Percentiles rank a stretch among this genome's conserved stretches.
Conservation (phyloP, 495 filamentous ascomycete species). For the Penicillium fimorum region DNA sequence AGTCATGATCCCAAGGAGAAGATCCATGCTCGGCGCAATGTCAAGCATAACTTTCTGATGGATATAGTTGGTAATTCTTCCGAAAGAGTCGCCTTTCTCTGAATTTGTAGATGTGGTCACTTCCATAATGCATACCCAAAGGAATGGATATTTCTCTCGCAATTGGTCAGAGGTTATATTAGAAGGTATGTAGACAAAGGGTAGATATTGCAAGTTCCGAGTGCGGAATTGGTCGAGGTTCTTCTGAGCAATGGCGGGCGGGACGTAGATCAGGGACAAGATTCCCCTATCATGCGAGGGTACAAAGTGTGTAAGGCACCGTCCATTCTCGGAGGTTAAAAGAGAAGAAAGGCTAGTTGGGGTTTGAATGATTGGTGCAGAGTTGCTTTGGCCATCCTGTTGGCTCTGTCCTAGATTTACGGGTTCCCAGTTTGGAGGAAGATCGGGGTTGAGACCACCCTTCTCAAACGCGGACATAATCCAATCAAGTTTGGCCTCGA, state of each 20-base stretch:
- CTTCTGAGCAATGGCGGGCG: slow-evolving; percentile 38
- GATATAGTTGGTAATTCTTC: slow-evolving; percentile 40
- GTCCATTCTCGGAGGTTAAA: slow-evolving; percentile 8
- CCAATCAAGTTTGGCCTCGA: slow-evolving; percentile 53
- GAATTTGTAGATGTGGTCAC: slow-evolving; percentile 32
- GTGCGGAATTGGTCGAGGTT: slow-evolving; percentile 40
- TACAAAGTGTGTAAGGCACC: background rate
- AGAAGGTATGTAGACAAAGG: slow-evolving; percentile 46
- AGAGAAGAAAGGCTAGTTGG: slow-evolving; percentile 19
- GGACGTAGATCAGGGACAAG: slow-evolving; percentile 18
- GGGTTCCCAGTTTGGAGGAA: slow-evolving; percentile 18
- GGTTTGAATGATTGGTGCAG: background rate
- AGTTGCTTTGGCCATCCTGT: slow-evolving; percentile 3
- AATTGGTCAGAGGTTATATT: slow-evolving; percentile 47
- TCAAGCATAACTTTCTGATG: slow-evolving; percentile 50
- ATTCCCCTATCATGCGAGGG: slow-evolving; percentile 9
- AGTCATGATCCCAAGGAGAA: slow-evolving; percentile 54
- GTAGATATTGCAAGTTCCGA: slow-evolving; percentile 41
- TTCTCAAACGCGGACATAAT: slow-evolving; percentile 46
- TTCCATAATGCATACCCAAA: slow-evolving; percentile 56
- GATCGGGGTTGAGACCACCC: slow-evolving; percentile 14
- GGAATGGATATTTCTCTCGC: slow-evolving; percentile 45
- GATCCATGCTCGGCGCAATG: slow-evolving; percentile 50
- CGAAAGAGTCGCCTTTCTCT: slow-evolving; percentile 36
- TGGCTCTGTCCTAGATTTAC: slow-evolving; percentile 11